Percentiles rank a stretch among this genome's conserved stretches.
Evolutionary conservation across 176 grass and related monocot genomes (phyloP).

Genomic region (Leersia perrieri): DNA sequence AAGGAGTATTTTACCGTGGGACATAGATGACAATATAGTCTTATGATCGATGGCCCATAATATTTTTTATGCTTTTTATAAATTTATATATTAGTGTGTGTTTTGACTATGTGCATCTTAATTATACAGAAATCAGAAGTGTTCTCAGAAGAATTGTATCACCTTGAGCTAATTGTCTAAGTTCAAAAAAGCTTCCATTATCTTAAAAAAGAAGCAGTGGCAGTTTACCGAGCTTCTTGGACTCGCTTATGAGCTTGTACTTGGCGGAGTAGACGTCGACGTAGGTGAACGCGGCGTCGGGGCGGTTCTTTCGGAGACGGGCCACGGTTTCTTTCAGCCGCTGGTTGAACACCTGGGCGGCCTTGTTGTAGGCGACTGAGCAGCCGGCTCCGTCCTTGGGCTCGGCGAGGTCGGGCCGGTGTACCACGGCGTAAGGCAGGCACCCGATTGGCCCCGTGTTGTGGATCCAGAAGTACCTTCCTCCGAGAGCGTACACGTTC

Average conservation of each 20-base stretch:
- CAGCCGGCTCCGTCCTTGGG: slow-evolving; percentile 55
- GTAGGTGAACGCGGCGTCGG: slow-evolving; percentile 67
- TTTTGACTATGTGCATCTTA: no score
- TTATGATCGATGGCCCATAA: no score
- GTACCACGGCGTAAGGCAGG: slow-evolving; percentile 71
- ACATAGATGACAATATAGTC: no score
- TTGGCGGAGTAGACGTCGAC: slow-evolving; percentile 85
- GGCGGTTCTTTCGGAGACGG: slow-evolving; percentile 53
- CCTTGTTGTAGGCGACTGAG: slow-evolving; percentile 69
- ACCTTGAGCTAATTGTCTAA: no score
- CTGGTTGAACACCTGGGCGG: slow-evolving; percentile 67
- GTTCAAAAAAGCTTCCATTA: no score
- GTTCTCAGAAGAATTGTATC: no score
- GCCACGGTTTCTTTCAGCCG: slow-evolving; percentile 70
- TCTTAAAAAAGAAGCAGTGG: no score
- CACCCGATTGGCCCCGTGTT: slow-evolving; percentile 91
- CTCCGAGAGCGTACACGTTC: slow-evolving; percentile 53
- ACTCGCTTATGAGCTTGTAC: slow-evolving; percentile 67
- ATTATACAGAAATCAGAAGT: no score
- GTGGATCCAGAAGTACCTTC: slow-evolving; percentile 95
- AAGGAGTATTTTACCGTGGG: no score
- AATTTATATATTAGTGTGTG: no score
- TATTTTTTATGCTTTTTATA: no score
- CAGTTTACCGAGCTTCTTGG: slow-evolving; percentile 60
- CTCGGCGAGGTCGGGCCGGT: slow-evolving; percentile 29